A percentile compares a stretch with the other conserved stretches of the same genome.
Conservation (phyloP, 495 filamentous ascomycete genomes). For the Aspergillus hancockii region DNA sequence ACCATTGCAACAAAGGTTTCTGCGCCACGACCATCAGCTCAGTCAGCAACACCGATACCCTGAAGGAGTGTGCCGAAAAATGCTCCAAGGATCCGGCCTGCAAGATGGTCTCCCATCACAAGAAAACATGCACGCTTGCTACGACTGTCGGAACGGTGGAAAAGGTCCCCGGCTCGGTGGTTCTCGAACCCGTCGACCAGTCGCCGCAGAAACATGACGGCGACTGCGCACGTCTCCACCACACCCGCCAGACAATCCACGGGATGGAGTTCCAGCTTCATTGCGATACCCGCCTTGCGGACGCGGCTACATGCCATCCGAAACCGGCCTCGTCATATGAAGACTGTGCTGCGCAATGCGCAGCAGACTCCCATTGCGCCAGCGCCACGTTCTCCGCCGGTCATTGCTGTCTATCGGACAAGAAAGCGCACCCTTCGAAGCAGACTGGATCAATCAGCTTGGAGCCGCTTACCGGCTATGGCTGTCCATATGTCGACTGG, state of each 20-base stretch:
- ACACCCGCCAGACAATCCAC: neutral
- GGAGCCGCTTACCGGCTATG: neutral
- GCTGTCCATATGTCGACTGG: slow-evolving; percentile 5
- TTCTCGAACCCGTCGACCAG: neutral
- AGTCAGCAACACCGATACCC: neutral
- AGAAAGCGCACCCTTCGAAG: neutral
- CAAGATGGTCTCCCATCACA: neutral
- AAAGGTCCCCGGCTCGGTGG: neutral
- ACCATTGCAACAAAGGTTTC: slow-evolving; percentile 4
- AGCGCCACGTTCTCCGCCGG: slow-evolving; percentile 1
- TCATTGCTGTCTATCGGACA: neutral
- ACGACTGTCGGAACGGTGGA: neutral
- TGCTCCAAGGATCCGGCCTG: slow-evolving; percentile 1
- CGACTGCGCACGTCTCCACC: neutral
- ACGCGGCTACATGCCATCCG: neutral
- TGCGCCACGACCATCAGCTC: neutral
- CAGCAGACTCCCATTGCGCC: neutral
- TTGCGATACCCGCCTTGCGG: slow-evolving; percentile 1
- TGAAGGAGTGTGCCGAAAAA: slow-evolving; percentile 1
- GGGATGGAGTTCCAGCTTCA: slow-evolving; percentile 5
- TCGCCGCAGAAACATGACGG: neutral
- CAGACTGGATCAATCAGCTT: neutral
- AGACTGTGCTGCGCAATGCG: neutral
- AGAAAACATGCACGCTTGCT: slow-evolving; percentile 3
- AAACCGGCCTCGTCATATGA: neutral